phyloP scores from a whole-genome alignment of 2,329 filamentous ascomycete genomes.

The Monilinia fructicola region DNA sequence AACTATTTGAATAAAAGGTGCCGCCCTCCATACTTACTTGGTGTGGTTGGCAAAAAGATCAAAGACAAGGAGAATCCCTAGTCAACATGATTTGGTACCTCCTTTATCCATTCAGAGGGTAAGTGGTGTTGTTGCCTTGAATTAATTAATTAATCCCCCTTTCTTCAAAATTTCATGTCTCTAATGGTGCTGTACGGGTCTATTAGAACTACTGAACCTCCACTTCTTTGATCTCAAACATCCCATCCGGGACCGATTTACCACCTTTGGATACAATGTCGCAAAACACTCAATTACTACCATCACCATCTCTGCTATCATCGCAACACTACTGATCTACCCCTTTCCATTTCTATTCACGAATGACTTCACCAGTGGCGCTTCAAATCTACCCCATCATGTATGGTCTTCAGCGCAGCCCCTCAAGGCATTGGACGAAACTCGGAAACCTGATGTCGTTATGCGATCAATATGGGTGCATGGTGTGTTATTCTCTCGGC shows the following conservation, averaged over 20 bases:
- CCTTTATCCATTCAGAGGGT: slow-evolving; percentile 75
- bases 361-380: slow-evolving; percentile 68
- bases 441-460: slow-evolving; percentile 63
- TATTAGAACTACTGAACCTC: slow-evolving; percentile 70
- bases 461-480: slow-evolving; percentile 83
- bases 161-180: not conserved
- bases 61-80: not conserved
- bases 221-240: slow-evolving; percentile 64
- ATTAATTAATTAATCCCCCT: not conserved
- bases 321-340: slow-evolving; percentile 69
- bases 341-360: slow-evolving; percentile 74
- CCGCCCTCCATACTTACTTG: slow-evolving; percentile 7
- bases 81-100: slow-evolving; percentile 71
- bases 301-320: slow-evolving; percentile 70
- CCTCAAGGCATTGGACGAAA: slow-evolving; percentile 51
- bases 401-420: slow-evolving; percentile 76
- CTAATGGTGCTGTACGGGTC: not conserved
- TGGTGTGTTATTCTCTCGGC: slow-evolving; percentile 45
- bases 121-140: slow-evolving; percentile 42
- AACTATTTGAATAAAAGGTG: slow-evolving; percentile 9
- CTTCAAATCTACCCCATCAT: slow-evolving; percentile 72
- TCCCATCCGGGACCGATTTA: slow-evolving; percentile 63
- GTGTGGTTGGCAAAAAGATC: slow-evolving; percentile 16
- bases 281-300: slow-evolving; percentile 72
- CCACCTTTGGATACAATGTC: slow-evolving; percentile 68